Evolutionary conservation across 2,329 filamentous ascomycete genomes (phyloP).

Genomic region (Botrytis pseudocinerea): DNA sequence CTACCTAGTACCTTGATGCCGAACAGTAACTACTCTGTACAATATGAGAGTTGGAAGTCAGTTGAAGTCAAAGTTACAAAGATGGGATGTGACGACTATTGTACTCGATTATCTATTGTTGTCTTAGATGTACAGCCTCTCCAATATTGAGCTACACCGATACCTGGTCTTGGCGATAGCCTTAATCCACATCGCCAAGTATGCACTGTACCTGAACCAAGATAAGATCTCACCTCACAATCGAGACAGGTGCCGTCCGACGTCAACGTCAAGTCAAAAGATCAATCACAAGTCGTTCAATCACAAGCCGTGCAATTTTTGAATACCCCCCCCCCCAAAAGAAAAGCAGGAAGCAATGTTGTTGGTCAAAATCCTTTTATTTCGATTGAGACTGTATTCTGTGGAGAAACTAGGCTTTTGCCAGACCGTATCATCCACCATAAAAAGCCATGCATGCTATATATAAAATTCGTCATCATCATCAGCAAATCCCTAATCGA

Average conservation of each 20-base stretch:
- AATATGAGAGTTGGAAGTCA: too few species aligned
- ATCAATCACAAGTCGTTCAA: neutral
- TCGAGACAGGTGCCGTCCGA: neutral
- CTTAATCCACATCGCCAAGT: neutral
- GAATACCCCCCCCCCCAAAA: neutral
- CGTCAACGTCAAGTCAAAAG: neutral
- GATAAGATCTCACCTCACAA: neutral
- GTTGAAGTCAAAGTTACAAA: neutral
- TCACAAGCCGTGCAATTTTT: neutral
- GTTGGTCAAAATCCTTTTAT: slow-evolving; percentile 15
- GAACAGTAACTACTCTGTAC: too few species aligned
- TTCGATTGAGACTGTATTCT: slow-evolving; percentile 9
- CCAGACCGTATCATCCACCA: slow-evolving; percentile 7
- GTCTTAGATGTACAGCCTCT: slow-evolving; percentile 4
- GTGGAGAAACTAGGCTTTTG: neutral
- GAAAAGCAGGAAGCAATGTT: neutral
- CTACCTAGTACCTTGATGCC: neutral
- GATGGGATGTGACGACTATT: slow-evolving; percentile 3
- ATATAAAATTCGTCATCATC: slow-evolving; percentile 14
- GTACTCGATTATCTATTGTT: neutral
- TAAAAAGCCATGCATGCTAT: slow-evolving; percentile 4
- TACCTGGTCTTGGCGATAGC: slow-evolving; percentile 1
- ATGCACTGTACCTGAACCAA: slow-evolving; percentile 1
- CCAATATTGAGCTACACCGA: slow-evolving; percentile 13
- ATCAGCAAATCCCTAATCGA: neutral